Base-by-base conservation (phyloP, 2,329 filamentous ascomycete genomes). In the Pseudogymnoascus verrucosus region DNA sequence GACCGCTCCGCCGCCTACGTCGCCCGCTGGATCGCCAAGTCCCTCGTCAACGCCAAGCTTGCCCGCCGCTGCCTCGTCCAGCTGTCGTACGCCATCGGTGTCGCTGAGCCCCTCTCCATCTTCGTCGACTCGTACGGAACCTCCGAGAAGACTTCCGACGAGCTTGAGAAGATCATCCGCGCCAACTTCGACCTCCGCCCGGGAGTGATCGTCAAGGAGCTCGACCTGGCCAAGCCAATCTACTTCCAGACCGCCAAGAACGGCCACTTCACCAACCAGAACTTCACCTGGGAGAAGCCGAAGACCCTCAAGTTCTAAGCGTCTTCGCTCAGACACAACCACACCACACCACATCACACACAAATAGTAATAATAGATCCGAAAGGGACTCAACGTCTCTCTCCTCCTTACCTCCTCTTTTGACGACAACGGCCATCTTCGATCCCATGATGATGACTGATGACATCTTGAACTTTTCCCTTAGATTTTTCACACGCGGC, bases 201-300 rank as follows among this genome's bases (percentile, higher is more conserved):
- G 64, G 95, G 95, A 88, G 92, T 97, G 78, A 98, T 99, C 74
- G 95, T 98, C 80, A 91, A 91, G 83, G 93, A 97, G 82, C 89
- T 99, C 70, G 89, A 95, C 81, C 86, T 99, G 70, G 89, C 87
- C 79, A 91, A 92, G 80, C 95, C 95, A 76, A 97, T 98, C 84
- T 99, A 99, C 89, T 87, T 87, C 85, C 86, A 93, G 84, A 99
- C 95, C 65, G 95, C 95, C 81, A 97, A 97, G 90, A 98, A 98
- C 82, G 95, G 95, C 73, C 95, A 99, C 87, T 99, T 99, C 81
- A 96, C 92, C 80, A 95, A 97, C 90, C 95, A 96, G 86, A 83
- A 79, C 79, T 99, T 99, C 86, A 87, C 83, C 80, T 99, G 95
- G 95, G 95, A 99, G 88, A 86, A 98, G 87, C 93, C 95, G 75